Conservation (phyloP, 2,329 filamentous ascomycete species). For the Scortechinia acanthostroma region DNA sequence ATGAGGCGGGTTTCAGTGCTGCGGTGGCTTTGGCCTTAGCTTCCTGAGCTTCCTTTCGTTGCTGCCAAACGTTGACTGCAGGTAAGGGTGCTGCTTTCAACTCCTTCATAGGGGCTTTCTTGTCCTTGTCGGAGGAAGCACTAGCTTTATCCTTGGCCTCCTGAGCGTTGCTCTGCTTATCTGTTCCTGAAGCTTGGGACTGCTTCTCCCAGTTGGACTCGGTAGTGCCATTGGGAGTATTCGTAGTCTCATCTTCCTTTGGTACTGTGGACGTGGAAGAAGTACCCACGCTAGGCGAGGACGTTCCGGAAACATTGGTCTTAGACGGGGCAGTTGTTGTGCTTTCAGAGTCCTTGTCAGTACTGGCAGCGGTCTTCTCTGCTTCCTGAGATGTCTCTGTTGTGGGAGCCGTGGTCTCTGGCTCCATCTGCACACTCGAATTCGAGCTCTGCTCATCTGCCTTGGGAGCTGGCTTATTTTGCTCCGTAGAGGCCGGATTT, state of each 20-base stretch:
- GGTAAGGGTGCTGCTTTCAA: slow-evolving; percentile 78
- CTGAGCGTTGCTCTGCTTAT: slow-evolving; percentile 42
- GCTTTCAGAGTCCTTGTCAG: slow-evolving; percentile 22
- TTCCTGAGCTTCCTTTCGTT: slow-evolving; percentile 62
- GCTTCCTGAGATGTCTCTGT: slow-evolving; percentile 7
- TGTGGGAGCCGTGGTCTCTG: slow-evolving; percentile 31
- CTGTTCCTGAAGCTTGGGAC: slow-evolving; percentile 55
- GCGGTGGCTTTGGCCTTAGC: slow-evolving; percentile 36
- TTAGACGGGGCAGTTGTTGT: slow-evolving; percentile 11
- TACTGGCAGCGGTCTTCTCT: slow-evolving; percentile 22
- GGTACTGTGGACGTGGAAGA: slow-evolving; percentile 41
- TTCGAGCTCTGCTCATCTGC: slow-evolving; percentile 7
- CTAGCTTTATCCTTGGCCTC: slow-evolving; percentile 40
- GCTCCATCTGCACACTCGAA: slow-evolving; percentile 11
- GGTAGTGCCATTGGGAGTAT: slow-evolving; percentile 53
- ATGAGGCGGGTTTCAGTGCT: slow-evolving; percentile 10
- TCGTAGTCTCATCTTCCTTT: slow-evolving; percentile 53
- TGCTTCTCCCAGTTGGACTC: slow-evolving; percentile 65
- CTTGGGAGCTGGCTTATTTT: slow-evolving; percentile 19
- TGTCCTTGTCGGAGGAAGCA: slow-evolving; percentile 45
- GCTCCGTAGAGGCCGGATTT: slow-evolving; percentile 13
- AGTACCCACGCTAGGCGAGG: slow-evolving; percentile 45
- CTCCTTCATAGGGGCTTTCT: slow-evolving; percentile 50
- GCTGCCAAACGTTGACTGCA: slow-evolving; percentile 79
- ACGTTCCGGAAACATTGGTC: slow-evolving; percentile 23